phyloP scores from a whole-genome alignment of 805 yeast species.

The Hanseniaspora osmophila region DNA sequence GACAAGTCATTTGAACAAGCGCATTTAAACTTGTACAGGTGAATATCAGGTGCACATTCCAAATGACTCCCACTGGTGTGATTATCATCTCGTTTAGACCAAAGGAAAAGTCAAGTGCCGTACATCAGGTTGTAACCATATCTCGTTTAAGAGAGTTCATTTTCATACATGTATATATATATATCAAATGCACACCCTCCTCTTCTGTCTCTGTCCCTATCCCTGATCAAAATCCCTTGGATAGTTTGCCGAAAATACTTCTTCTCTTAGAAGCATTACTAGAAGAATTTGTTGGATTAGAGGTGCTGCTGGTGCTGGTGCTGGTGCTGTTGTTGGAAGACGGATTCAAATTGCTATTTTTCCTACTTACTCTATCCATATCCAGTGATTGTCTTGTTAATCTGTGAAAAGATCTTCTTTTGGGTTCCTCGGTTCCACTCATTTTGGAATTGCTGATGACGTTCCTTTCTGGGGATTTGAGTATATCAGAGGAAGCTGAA shows the following conservation, averaged over 20 bases:
- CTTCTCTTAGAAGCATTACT: constrained; percentile 1
- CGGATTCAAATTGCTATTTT: background rate
- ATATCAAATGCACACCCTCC: background rate
- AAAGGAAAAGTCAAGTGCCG: too few relatives aligned
- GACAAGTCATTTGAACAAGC: too few relatives aligned
- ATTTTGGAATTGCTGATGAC: too few relatives aligned
- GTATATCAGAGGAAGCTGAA: too few relatives aligned
- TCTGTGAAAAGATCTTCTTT: background rate
- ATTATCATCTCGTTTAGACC: too few relatives aligned
- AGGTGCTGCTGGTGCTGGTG: background rate
- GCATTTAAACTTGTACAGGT: too few relatives aligned
- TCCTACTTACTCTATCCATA: constrained; percentile 4
- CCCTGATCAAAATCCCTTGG: constrained; percentile 2
- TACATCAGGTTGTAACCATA: too few relatives aligned
- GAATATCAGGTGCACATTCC: too few relatives aligned
- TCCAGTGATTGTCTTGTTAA: constrained; percentile 5
- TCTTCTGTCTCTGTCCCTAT: background rate
- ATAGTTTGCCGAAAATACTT: constrained; percentile 4
- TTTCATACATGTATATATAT: background rate
- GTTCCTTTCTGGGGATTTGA: too few relatives aligned
- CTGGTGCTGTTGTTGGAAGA: background rate
- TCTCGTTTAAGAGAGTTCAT: too few relatives aligned
- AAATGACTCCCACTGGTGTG: too few relatives aligned
- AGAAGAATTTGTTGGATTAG: background rate
- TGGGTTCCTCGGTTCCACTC: too few relatives aligned